Evolutionary conservation across 331 rosid genomes (phyloP).

Genomic region (Malus hybrid): DNA sequence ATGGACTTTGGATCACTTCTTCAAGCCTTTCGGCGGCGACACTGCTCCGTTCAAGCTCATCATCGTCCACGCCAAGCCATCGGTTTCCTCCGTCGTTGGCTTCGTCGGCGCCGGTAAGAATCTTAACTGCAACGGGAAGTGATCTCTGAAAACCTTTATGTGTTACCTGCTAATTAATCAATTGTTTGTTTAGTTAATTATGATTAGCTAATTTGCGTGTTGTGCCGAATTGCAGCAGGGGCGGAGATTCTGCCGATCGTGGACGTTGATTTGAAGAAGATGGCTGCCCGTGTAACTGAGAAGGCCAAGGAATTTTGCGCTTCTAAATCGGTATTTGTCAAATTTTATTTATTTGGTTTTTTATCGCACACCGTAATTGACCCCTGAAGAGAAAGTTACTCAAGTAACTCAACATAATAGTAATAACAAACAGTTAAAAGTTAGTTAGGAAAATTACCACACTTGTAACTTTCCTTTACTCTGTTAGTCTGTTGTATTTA

Average conservation of each 20-base stretch:
- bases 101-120: slow-evolving; percentile 64
- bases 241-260: slow-evolving; percentile 58
- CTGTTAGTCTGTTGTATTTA: too few relatives aligned
- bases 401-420: too few relatives aligned
- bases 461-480: too few relatives aligned
- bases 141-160: not conserved
- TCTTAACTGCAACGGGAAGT: not conserved
- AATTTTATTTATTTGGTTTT: too few relatives aligned
- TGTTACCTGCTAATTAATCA: too few relatives aligned
- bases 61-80: slow-evolving; percentile 51
- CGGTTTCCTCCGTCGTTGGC: slow-evolving; percentile 34
- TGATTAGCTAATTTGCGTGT: not conserved
- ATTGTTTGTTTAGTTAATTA: not conserved
- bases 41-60: slow-evolving; percentile 42
- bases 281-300: slow-evolving; percentile 39
- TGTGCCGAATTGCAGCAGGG: slow-evolving; percentile 30
- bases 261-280: slow-evolving; percentile 64
- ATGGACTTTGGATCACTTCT: slow-evolving; percentile 65
- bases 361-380: too few relatives aligned
- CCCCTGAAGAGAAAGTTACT: too few relatives aligned
- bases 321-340: slow-evolving; percentile 44
- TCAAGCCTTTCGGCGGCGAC: slow-evolving; percentile 10
- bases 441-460: too few relatives aligned
- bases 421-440: too few relatives aligned
- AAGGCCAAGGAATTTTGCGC: slow-evolving; percentile 49